These are phyloP conservation scores for Phaeosphaeria sp. DNA, from an alignment of 2,329 filamentous ascomycete species.

Conservation along the genomic window DNA sequence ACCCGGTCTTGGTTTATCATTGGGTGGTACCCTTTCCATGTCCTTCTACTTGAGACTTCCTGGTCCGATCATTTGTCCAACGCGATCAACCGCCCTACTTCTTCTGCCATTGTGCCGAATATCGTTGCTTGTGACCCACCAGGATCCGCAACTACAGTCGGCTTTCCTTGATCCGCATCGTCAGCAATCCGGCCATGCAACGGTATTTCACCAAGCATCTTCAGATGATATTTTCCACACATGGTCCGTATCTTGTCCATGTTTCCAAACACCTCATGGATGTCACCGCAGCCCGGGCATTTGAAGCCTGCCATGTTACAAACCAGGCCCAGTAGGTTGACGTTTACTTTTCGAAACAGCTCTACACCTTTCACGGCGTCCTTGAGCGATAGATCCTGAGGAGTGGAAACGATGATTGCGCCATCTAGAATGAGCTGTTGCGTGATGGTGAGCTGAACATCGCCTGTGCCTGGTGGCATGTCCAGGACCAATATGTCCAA, in stretches of 20 bases:
- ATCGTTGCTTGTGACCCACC: slow-evolving; percentile 72
- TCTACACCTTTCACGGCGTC: slow-evolving; percentile 91
- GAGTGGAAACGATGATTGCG: slow-evolving; percentile 87
- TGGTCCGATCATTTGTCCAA: slow-evolving; percentile 13
- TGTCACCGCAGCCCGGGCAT: slow-evolving; percentile 57
- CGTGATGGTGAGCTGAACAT: slow-evolving; percentile 95
- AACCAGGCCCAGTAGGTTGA: slow-evolving; percentile 83
- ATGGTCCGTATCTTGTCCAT: slow-evolving; percentile 78
- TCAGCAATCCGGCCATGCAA: slow-evolving; percentile 86
- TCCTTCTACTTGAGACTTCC: too few species aligned
- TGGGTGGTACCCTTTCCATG: too few species aligned
- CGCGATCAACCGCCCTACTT: slow-evolving; percentile 44
- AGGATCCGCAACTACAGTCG: slow-evolving; percentile 88
- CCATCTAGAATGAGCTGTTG: slow-evolving; percentile 91
- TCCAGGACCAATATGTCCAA: slow-evolving; percentile 90
- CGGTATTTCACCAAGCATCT: slow-evolving; percentile 88
- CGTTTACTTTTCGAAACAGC: slow-evolving; percentile 86
- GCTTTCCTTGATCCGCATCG: slow-evolving; percentile 84
- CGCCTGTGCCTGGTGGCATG: slow-evolving; percentile 90
- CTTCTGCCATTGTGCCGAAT: slow-evolving; percentile 74
- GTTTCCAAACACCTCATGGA: slow-evolving; percentile 56
- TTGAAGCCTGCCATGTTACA: slow-evolving; percentile 50
- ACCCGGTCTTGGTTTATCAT: too few species aligned
- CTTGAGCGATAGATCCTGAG: slow-evolving; percentile 89
- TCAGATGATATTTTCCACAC: slow-evolving; percentile 74